Conservation (phyloP, 768 basidiomycete genomes). For the Mycena capillaripes region DNA sequence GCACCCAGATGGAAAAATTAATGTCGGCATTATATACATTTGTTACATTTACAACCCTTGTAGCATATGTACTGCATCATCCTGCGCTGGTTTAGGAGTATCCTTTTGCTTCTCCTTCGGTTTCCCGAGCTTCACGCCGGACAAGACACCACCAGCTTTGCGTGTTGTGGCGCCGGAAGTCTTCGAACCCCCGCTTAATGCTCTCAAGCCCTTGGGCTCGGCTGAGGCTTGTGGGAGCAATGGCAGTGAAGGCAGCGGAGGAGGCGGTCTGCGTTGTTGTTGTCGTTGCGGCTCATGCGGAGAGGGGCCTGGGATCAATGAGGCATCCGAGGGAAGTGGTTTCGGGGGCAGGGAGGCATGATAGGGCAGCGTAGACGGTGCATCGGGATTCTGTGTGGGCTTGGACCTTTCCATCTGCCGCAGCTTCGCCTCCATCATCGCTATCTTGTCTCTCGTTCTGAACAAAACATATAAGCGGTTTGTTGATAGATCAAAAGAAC, state of each 20-base stretch:
- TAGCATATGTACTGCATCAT: neutral
- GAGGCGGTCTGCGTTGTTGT: slow-evolving; percentile 17
- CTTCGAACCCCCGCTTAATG: slow-evolving; percentile 7
- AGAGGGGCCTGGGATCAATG: neutral
- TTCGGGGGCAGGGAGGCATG: slow-evolving; percentile 61
- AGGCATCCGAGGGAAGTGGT: slow-evolving; percentile 48
- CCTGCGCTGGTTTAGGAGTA: neutral
- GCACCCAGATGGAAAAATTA: slow-evolving; percentile 27
- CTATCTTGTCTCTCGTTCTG: slow-evolving; percentile 92
- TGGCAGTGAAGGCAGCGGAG: slow-evolving; percentile 28
- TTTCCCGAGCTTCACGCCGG: slow-evolving; percentile 58
- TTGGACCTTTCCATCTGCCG: slow-evolving; percentile 74
- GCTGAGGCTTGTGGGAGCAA: slow-evolving; percentile 39
- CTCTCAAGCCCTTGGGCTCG: slow-evolving; percentile 12
- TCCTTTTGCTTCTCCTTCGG: slow-evolving; percentile 47
- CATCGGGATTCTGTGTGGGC: slow-evolving; percentile 38
- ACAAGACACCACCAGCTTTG: slow-evolving; percentile 43
- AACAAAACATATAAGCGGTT: slow-evolving; percentile 25
- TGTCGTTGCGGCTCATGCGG: slow-evolving; percentile 31
- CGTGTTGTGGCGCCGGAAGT: neutral
- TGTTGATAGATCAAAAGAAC: neutral
- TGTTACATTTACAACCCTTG: neutral
- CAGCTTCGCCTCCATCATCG: slow-evolving; percentile 96
- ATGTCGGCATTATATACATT: neutral
- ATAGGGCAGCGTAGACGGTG: slow-evolving; percentile 30